Evolutionary conservation across 176 grass and related monocot species (phyloP), one percentile per base, ranked within the genome.

Genomic region (Aegilops sharonensis): DNA sequence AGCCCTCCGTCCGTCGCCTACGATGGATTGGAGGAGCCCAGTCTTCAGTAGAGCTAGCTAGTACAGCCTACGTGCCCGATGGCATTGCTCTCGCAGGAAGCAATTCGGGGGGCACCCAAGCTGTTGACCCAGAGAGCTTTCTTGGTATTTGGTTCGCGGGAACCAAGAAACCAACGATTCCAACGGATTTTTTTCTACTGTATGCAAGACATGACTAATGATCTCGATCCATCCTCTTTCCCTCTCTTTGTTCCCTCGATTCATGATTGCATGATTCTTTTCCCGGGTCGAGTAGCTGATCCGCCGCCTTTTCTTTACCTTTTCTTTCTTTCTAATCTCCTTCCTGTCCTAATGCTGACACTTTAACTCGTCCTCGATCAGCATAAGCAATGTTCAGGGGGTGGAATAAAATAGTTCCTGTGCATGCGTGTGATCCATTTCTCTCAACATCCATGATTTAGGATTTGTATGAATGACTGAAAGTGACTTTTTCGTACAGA

Each of bases 11-110:
- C 12, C 45, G 47, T 52, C 13, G 48, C 48, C 48, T 52, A 52
- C 13, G 14, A 17, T 52, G 14, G 48, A 52, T 52, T 15, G 4
- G 48, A 17, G 14, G 48, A 17, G 14, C 1, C 48, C 48, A 52
- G 48, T 52, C 13, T 52, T 52, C 1, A 52, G 48, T 50, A 50
- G 47, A 50, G 47, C 47, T 48, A 48, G 45, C 13, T 50, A 50
- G 47, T 48, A 52, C 13, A 14, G 14, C 48, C 48, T 15, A 15
- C 14, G 48, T 56, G 50, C 48, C 25, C 27, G 63, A 63, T 72
- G 72, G 1, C 78, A 31, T 90, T 90, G 88, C 64, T 83, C 84
- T 80, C 79, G 45, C 68, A 75, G 15, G 56, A 90, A 86, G 43
- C 43, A 47, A 47, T 47, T 4, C 43, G 43, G 43, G 43, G 43